Evolutionary conservation across 1,284 basidiomycete genomes (phyloP).

Genomic region (Naganishia albida): DNA sequence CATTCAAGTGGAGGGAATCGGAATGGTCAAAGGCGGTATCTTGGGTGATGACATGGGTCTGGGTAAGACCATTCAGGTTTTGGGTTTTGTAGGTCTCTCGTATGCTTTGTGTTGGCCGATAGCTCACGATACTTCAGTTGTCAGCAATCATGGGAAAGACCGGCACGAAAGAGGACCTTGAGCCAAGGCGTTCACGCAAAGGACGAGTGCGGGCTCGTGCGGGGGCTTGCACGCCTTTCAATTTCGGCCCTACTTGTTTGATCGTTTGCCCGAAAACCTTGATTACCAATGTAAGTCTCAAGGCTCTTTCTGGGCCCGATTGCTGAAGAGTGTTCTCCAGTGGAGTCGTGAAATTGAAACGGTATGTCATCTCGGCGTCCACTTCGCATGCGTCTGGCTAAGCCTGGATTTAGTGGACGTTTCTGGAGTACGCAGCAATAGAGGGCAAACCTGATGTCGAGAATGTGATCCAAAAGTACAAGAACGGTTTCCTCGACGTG

Average conservation of each 20-base stretch:
- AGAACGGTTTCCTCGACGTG: constrained; percentile 43
- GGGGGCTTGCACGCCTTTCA: constrained; percentile 33
- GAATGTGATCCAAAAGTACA: constrained; percentile 30
- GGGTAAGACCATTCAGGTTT: constrained; percentile 56
- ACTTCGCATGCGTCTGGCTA: neutral
- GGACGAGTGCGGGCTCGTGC: constrained; percentile 19
- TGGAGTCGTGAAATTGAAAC: constrained; percentile 57
- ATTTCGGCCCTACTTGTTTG: constrained; percentile 44
- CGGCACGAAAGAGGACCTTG: constrained; percentile 47
- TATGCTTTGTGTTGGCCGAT: neutral
- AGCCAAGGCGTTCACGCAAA: constrained; percentile 41
- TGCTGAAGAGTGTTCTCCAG: constrained; percentile 33
- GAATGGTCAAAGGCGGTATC: constrained; percentile 52
- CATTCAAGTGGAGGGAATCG: constrained; percentile 49
- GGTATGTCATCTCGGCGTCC: constrained; percentile 34
- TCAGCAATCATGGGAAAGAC: constrained; percentile 58
- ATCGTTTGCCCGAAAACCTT: constrained; percentile 54
- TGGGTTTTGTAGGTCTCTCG: constrained; percentile 44
- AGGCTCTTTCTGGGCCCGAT: neutral
- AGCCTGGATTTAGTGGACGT: constrained; percentile 46
- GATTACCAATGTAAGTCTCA: constrained; percentile 50
- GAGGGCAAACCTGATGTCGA: constrained; percentile 8
- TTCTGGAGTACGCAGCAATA: constrained; percentile 46
- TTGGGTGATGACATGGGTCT: constrained; percentile 60
- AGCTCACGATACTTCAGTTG: constrained; percentile 41